A percentile compares a stretch with the other conserved stretches of the same genome.
Conservation (phyloP, 768 basidiomycete genomes). For the Tricholoma bakamatsutake region DNA sequence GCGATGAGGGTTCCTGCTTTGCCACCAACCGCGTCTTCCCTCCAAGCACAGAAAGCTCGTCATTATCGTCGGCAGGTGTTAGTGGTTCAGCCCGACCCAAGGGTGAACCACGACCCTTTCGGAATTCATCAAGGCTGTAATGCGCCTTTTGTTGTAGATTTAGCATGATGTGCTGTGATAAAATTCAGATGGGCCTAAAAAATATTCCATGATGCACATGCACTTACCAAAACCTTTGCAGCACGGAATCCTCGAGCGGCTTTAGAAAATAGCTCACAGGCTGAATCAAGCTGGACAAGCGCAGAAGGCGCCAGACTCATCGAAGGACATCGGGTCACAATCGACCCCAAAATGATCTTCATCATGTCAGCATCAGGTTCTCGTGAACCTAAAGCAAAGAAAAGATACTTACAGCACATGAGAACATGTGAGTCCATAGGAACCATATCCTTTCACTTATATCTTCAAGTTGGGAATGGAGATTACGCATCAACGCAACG, state of each 20-base stretch:
- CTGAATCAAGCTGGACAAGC: slow-evolving; percentile 66
- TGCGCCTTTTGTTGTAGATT: slow-evolving; percentile 62
- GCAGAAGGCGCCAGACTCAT: slow-evolving; percentile 76
- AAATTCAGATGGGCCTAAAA: neutral
- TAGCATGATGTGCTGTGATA: slow-evolving; percentile 53
- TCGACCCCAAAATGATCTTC: slow-evolving; percentile 70
- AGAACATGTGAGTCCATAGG: slow-evolving; percentile 58
- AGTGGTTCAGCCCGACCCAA: slow-evolving; percentile 35
- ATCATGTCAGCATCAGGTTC: slow-evolving; percentile 1
- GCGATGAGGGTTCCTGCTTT: slow-evolving; percentile 54
- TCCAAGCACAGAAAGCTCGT: slow-evolving; percentile 58
- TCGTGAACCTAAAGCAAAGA: slow-evolving; percentile 1
- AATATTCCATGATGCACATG: neutral
- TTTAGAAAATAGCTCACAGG: slow-evolving; percentile 69
- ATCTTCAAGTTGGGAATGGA: slow-evolving; percentile 58
- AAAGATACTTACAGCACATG: slow-evolving; percentile 48
- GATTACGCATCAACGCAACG: slow-evolving; percentile 63
- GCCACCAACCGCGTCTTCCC: slow-evolving; percentile 62
- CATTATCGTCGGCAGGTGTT: slow-evolving; percentile 46
- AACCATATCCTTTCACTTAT: slow-evolving; percentile 64
- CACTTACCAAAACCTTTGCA: slow-evolving; percentile 54
- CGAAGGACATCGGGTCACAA: slow-evolving; percentile 73
- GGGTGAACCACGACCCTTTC: slow-evolving; percentile 48
- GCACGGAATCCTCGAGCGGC: slow-evolving; percentile 62
- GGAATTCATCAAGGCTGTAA: slow-evolving; percentile 55